These are phyloP conservation scores for Basidiobolus meristosporus DNA, from an alignment of 371 early-diverging fungal genomes.

Conservation along the genomic window DNA sequence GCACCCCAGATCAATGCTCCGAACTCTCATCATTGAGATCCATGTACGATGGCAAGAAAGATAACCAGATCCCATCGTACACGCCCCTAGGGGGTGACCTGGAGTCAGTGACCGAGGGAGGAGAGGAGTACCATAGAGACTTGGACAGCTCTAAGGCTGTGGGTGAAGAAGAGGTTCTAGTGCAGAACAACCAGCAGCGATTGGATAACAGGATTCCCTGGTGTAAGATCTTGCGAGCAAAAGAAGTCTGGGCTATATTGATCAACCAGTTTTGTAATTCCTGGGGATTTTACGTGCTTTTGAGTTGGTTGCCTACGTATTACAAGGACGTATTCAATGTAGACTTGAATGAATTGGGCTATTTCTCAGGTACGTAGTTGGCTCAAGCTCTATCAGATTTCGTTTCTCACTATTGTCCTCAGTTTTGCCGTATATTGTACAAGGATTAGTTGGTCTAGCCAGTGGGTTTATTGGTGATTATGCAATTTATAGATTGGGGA, in stretches of 20 bases:
- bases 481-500: no score
- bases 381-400: neutral
- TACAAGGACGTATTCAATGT: neutral
- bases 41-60: neutral
- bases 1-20: neutral
- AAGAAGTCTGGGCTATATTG: neutral
- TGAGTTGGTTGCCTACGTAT: conserved; percentile 1
- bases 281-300: neutral
- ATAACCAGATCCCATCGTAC: neutral
- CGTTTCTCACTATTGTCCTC: neutral
- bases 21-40: neutral
- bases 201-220: neutral
- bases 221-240: neutral
- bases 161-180: no score
- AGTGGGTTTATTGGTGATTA: conserved; percentile 1
- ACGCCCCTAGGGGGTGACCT: neutral
- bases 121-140: no score
- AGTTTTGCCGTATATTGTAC: neutral
- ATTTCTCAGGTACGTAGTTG: neutral
- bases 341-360: neutral
- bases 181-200: no score
- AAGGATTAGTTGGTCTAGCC: neutral
- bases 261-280: conserved; percentile 1
- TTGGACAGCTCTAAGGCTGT: no score
- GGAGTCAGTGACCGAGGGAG: no score